Percentiles rank a stretch among this genome's conserved stretches.
Conservation (phyloP, 2,329 filamentous ascomycete genomes). For the Hypoxylon sp. region DNA sequence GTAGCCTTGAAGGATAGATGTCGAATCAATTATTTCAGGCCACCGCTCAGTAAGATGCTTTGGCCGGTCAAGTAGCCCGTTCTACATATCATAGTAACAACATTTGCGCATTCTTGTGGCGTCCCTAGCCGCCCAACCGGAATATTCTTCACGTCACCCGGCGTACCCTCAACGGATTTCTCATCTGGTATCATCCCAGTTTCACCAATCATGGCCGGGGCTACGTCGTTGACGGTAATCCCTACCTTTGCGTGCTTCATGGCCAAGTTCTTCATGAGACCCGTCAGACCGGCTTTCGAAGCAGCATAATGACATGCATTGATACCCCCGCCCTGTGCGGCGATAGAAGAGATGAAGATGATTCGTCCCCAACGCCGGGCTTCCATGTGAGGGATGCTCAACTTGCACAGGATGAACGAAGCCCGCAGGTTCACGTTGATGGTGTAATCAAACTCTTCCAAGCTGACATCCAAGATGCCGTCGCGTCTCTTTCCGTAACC, state of each 20-base stretch:
- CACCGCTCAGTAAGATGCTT: slow-evolving; percentile 67
- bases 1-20: not conserved
- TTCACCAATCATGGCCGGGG: slow-evolving; percentile 77
- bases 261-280: slow-evolving; percentile 76
- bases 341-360: slow-evolving; percentile 75
- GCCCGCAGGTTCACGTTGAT: slow-evolving; percentile 74
- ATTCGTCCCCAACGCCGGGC: slow-evolving; percentile 73
- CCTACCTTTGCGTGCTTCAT: slow-evolving; percentile 71
- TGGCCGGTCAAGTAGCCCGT: slow-evolving; percentile 74
- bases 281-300: slow-evolving; percentile 73
- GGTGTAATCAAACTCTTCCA: slow-evolving; percentile 76
- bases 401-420: slow-evolving; percentile 73
- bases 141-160: slow-evolving; percentile 72
- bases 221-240: slow-evolving; percentile 78
- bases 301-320: slow-evolving; percentile 75
- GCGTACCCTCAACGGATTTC: slow-evolving; percentile 64
- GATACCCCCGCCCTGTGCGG: slow-evolving; percentile 73
- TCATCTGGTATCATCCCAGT: slow-evolving; percentile 74
- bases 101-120: slow-evolving; percentile 72
- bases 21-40: slow-evolving; percentile 60
- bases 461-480: slow-evolving; percentile 69
- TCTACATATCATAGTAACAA: slow-evolving; percentile 71
- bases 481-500: slow-evolving; percentile 75
- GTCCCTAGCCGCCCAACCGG: slow-evolving; percentile 71
- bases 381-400: slow-evolving; percentile 73